These are phyloP conservation scores for Persicaria maculosa DNA, from an alignment of 148 eudicot genomes.

Conservation along the genomic window DNA sequence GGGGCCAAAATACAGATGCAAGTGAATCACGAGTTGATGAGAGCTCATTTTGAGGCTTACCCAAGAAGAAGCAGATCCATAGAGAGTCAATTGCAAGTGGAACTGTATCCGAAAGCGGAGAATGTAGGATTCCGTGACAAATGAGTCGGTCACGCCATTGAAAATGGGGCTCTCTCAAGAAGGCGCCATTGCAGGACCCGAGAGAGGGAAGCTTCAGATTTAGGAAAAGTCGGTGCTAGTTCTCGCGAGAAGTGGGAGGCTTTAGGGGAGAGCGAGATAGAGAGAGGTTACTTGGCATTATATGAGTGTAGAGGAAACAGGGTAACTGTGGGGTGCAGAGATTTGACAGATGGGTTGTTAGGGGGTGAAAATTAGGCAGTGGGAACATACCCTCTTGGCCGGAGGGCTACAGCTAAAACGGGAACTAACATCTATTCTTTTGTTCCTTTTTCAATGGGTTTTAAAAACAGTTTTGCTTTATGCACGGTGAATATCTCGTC, in stretches of 20 bases:
- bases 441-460: no score
- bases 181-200: constrained; percentile 5
- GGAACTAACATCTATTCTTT: no score
- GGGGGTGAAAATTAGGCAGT: no score
- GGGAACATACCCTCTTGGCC: no score
- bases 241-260: background rate
- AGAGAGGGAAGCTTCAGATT: background rate
- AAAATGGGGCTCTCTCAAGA: background rate
- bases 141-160: background rate
- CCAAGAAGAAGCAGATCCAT: constrained; percentile 11
- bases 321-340: no score
- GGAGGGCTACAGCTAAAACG: no score
- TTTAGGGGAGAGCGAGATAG: no score
- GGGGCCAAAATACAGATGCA: background rate
- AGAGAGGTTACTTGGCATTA: no score
- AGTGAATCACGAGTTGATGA: background rate
- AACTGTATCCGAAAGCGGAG: background rate
- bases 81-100: background rate
- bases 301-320: no score
- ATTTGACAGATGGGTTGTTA: no score
- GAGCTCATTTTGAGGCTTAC: constrained; percentile 7
- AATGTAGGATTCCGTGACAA: background rate
- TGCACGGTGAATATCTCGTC: no score
- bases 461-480: no score
- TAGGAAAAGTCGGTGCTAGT: background rate